These are phyloP conservation scores for Murraya koenigii DNA, from an alignment of 345 rosid species.

Conservation along the genomic window DNA sequence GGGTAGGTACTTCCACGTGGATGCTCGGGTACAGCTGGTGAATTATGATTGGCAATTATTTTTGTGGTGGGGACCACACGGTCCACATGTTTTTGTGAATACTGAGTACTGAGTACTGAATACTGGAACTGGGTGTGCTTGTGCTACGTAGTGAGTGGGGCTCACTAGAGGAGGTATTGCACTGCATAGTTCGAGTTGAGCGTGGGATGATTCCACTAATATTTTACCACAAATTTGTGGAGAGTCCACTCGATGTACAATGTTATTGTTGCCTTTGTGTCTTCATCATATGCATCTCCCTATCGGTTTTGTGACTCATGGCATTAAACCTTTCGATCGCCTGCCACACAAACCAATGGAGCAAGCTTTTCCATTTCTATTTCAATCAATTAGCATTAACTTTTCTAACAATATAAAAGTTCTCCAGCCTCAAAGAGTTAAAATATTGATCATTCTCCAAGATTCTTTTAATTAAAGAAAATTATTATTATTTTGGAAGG, in stretches of 20 bases:
- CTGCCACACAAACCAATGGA: neutral
- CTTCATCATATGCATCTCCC: neutral
- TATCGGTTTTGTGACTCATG: neutral
- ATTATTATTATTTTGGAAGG: too few relatives aligned
- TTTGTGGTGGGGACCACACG: conserved; percentile 3
- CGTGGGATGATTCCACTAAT: conserved; percentile 42
- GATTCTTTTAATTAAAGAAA: too few relatives aligned
- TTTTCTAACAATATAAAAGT: too few relatives aligned
- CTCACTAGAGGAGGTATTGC: neutral
- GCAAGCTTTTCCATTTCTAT: neutral
- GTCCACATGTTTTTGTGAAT: too few relatives aligned
- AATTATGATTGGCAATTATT: neutral
- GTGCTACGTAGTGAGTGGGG: conserved; percentile 4
- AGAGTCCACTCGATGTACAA: conserved; percentile 22
- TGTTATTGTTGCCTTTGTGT: neutral
- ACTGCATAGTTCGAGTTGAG: conserved; percentile 11
- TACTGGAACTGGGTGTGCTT: neutral
- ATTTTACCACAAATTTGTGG: conserved; percentile 21
- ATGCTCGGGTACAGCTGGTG: conserved; percentile 3
- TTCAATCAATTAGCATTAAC: neutral
- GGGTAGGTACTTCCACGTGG: conserved; percentile 13
- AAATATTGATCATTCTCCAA: too few relatives aligned
- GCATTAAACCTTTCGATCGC: neutral
- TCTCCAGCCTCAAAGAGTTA: too few relatives aligned
- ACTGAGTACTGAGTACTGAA: too few relatives aligned